Base-by-base conservation (phyloP, 306 rosid species). In the Morella rubra region DNA sequence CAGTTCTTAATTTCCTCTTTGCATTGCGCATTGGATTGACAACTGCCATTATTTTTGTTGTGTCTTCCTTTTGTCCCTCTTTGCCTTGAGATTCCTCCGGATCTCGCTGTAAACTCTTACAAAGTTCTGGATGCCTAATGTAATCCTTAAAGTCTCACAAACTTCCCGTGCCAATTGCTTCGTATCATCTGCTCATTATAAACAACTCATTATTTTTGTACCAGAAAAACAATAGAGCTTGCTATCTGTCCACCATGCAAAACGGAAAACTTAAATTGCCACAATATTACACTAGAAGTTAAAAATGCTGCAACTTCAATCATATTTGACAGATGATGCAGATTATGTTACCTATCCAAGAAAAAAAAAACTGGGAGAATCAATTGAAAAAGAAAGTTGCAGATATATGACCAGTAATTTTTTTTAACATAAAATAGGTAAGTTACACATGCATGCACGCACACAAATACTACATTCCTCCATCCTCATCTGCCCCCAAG, bases 11-110 rank as follows among this genome's bases (percentile, higher is more conserved):
- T n/a, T n/a, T n/a, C 77, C 97, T 80, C 82, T 91, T 90, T 22
- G 96, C 95, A 65, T 90, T 87, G 54, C 89, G 87, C 91, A 80
- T 77, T 0, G 98, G 95, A 85, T 94, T 84, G 32, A 83, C 76
- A 44, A 90, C 97, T 22, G 97, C 98, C 97, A 94, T 85, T 58
- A 84, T 81, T 94, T 91, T 81, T 87, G 91, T 81, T 85, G 91
- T 44, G 80, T 89, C 75, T 87, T 94, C 87, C 93, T 91, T 89
- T 89, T 86, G 64, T 86, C 91, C 84, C 98, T 85, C 74, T 89
- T 94, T 24, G 76, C 76, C 76, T 82, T 83, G 27, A 90, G 87
- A 68, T 80, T 75, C 85, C 27, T 24, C 27, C 27, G 27, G 27
- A 87, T 87, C 72, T 76, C 89, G 55, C 79, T 85, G 82, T 85